Evolutionary conservation across 2,329 filamentous ascomycete genomes (phyloP).

Genomic region (Ophiocordyceps camponoti-rufipedis): DNA sequence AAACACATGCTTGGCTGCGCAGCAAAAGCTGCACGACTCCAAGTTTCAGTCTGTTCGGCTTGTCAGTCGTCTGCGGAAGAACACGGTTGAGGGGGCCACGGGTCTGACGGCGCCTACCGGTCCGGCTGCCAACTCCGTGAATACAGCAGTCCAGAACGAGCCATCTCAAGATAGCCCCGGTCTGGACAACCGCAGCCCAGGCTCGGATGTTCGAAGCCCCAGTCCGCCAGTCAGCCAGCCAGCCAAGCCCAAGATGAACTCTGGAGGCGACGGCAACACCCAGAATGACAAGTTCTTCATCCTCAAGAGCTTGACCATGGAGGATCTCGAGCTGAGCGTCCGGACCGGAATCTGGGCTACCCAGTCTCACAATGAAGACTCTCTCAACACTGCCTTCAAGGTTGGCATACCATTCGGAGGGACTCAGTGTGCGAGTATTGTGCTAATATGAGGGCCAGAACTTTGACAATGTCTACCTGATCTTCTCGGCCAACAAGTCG

Average conservation of each 20-base stretch:
- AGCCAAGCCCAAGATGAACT: background rate
- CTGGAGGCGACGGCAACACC: background rate
- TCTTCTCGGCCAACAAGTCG: constrained; percentile 95
- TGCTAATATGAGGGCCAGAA: constrained; percentile 26
- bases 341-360: constrained; percentile 83
- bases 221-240: constrained; percentile 2
- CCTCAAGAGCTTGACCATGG: constrained; percentile 78
- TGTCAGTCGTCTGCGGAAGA: constrained; percentile 63
- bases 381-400: constrained; percentile 65
- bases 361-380: constrained; percentile 80
- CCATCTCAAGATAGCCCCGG: constrained; percentile 2
- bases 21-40: constrained; percentile 77
- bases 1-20: constrained; percentile 52
- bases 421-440: too few species aligned
- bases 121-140: constrained; percentile 24
- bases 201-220: background rate
- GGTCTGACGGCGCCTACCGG: constrained; percentile 35
- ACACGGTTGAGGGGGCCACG: constrained; percentile 23
- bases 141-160: constrained; percentile 3
- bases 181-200: background rate
- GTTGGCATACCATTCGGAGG: constrained; percentile 24
- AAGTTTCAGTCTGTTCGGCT: constrained; percentile 72
- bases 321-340: constrained; percentile 81
- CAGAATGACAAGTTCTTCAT: constrained; percentile 47
- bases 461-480: constrained; percentile 69